A percentile compares a stretch with the other conserved stretches of the same genome.
Evolutionary conservation across 345 rosid species (phyloP).

Genomic region (Conringia planisiliqua): DNA sequence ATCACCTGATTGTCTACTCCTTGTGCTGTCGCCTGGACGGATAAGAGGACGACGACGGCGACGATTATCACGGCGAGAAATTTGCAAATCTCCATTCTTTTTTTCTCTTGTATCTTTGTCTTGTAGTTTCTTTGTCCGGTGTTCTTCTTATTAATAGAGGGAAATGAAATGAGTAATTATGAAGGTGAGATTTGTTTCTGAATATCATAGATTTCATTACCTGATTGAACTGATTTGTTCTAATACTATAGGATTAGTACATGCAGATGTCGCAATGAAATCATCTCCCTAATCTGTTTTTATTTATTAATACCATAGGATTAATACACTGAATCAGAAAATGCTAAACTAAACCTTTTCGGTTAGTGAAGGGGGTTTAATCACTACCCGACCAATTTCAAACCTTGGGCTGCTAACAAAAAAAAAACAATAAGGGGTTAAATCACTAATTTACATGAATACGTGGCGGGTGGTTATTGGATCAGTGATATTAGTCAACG

Average conservation of each 20-base stretch:
- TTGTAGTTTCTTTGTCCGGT: not conserved
- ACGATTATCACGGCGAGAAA: not conserved
- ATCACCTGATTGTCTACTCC: not conserved
- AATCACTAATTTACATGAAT: not conserved
- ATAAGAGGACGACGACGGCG: not conserved
- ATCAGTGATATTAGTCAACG: not conserved
- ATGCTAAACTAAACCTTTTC: not conserved
- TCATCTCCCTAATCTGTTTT: not conserved
- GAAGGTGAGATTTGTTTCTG: conserved; percentile 8
- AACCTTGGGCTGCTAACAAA: too few relatives aligned
- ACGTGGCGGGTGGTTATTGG: conserved; percentile 18
- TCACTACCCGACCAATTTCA: too few relatives aligned
- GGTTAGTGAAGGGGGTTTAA: not conserved
- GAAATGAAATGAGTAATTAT: not conserved
- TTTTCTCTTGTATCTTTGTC: not conserved
- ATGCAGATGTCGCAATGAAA: not conserved
- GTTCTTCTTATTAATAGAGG: conserved; percentile 8
- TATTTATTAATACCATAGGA: too few relatives aligned
- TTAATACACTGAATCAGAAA: not conserved
- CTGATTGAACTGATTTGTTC: not conserved
- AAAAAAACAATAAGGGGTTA: not conserved
- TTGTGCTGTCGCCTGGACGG: conserved; percentile 5
- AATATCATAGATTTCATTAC: not conserved
- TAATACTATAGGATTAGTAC: not conserved
- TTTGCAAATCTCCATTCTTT: conserved; percentile 5